Conservation (phyloP, 2,329 filamentous ascomycete species). For the Pseudogymnoascus sp. region DNA sequence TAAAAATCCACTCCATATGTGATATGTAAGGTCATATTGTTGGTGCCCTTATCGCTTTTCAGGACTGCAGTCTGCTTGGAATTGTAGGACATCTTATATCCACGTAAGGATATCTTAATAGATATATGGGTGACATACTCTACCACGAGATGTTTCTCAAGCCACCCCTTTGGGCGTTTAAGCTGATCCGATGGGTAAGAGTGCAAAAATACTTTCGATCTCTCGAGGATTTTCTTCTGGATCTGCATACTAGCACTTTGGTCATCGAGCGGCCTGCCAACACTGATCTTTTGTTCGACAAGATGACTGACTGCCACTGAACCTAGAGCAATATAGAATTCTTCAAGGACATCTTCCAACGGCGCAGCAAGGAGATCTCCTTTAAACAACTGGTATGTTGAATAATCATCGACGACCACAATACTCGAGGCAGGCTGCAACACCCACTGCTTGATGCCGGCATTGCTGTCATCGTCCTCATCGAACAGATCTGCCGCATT, state of each 20-base stretch:
- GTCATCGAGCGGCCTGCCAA: constrained; percentile 53
- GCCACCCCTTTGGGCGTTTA: constrained; percentile 80
- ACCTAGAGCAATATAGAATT: constrained; percentile 76
- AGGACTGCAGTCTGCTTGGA: constrained; percentile 72
- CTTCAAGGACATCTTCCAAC: constrained; percentile 78
- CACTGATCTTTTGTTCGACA: constrained; percentile 68
- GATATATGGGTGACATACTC: constrained; percentile 71
- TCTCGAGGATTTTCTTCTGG: constrained; percentile 75
- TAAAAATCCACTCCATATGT: constrained; percentile 72
- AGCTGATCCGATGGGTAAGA: constrained; percentile 65
- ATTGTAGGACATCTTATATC: constrained; percentile 59
- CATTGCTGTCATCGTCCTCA: constrained; percentile 40
- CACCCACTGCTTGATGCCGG: constrained; percentile 48
- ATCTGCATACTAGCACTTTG: constrained; percentile 63
- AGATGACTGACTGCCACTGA: constrained; percentile 67
- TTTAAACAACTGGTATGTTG: constrained; percentile 83
- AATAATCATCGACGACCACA: constrained; percentile 79
- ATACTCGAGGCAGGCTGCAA: constrained; percentile 65
- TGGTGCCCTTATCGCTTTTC: constrained; percentile 41
- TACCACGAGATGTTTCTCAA: constrained; percentile 77
- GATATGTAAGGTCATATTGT: constrained; percentile 65
- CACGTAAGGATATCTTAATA: constrained; percentile 67
- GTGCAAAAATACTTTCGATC: constrained; percentile 82
- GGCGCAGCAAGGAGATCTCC: constrained; percentile 77
- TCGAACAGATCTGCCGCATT: constrained; percentile 17